Conservation (phyloP, 495 filamentous ascomycete genomes). For the Aspergillus conjunctus region DNA sequence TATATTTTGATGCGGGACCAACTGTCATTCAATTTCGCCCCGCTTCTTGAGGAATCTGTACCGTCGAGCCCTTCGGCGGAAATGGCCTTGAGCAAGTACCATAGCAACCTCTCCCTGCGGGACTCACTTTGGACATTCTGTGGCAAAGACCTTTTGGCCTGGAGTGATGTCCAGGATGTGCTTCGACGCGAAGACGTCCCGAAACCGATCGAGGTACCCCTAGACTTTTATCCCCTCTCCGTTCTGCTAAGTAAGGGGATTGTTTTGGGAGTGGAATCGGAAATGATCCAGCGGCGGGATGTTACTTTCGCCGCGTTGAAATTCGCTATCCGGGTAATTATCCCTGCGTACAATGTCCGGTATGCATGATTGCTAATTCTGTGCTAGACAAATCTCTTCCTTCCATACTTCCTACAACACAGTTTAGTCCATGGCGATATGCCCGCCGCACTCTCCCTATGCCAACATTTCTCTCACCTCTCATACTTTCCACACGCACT, state of each 20-base stretch:
- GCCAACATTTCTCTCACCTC: constrained; percentile 79
- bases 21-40: constrained; percentile 53
- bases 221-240: constrained; percentile 97
- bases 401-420: constrained; percentile 81
- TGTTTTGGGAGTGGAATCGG: constrained; percentile 85
- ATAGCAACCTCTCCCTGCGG: constrained; percentile 57
- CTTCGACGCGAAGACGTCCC: constrained; percentile 56
- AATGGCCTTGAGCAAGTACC: constrained; percentile 44
- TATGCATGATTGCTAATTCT: constrained; percentile 25
- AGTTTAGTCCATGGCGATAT: constrained; percentile 71
- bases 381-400: constrained; percentile 78
- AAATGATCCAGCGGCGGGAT: constrained; percentile 88
- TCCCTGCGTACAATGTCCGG: neutral
- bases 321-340: constrained; percentile 74
- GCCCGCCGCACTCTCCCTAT: constrained; percentile 71
- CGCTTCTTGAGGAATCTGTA: constrained; percentile 44
- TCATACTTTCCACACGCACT: constrained; percentile 92
- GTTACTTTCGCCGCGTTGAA: constrained; percentile 84
- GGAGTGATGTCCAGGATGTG: constrained; percentile 90
- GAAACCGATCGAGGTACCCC: constrained; percentile 48
- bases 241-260: constrained; percentile 82
- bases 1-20: constrained; percentile 91
- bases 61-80: constrained; percentile 57
- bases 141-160: constrained; percentile 75
- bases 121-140: constrained; percentile 97